Evolutionary conservation across 2,329 filamentous ascomycete species (phyloP).

Genomic region (Aspergillus quadricinctus): DNA sequence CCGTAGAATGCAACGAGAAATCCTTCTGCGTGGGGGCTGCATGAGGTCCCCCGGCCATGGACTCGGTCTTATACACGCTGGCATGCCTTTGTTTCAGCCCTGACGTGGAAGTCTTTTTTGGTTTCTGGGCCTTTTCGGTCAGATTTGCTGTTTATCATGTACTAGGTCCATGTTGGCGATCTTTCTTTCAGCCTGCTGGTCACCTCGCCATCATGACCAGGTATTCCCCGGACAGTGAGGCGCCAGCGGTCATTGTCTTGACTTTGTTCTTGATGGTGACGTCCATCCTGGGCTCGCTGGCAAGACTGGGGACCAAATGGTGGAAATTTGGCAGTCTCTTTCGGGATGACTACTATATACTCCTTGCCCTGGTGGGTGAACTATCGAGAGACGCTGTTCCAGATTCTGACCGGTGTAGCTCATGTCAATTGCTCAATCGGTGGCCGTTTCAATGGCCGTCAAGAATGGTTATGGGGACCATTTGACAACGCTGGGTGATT

Average conservation of each 20-base stretch:
- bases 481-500: conserved; percentile 5
- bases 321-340: conserved; percentile 21
- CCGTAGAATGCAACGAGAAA: background rate
- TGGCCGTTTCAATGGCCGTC: conserved; percentile 20
- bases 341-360: conserved; percentile 19
- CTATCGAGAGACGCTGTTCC: background rate
- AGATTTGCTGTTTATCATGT: background rate
- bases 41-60: background rate
- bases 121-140: background rate
- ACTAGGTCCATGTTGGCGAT: background rate
- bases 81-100: background rate
- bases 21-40: background rate
- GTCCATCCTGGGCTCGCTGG: conserved; percentile 18
- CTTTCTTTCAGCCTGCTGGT: background rate
- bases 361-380: conserved; percentile 17
- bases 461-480: conserved; percentile 21
- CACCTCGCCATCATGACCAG: background rate
- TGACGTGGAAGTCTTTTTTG: background rate
- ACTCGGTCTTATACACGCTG: background rate
- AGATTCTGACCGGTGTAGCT: background rate
- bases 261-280: conserved; percentile 26
- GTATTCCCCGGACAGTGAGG: conserved; percentile 1
- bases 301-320: conserved; percentile 21
- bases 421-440: conserved; percentile 14
- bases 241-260: conserved; percentile 20